phyloP scores from a whole-genome alignment of 1,139 yeast genomes.

The Nakaseomyces sp. region DNA sequence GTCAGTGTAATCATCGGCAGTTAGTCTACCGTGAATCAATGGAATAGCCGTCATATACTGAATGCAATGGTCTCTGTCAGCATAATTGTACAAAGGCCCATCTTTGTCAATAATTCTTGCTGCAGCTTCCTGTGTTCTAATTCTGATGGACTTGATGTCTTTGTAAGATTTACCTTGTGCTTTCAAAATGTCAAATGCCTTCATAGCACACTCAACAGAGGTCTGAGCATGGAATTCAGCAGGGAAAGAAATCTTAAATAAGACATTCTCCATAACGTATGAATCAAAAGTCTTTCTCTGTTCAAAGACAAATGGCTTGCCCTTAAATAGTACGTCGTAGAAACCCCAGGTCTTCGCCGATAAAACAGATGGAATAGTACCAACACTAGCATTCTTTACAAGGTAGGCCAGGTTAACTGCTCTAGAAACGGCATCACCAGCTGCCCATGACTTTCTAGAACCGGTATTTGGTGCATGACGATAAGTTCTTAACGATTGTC shows the following conservation, averaged over 20 bases:
- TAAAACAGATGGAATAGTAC: constrained; percentile 45
- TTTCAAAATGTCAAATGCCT: constrained; percentile 34
- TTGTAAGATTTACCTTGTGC: constrained; percentile 37
- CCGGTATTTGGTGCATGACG: constrained; percentile 58
- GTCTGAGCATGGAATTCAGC: constrained; percentile 63
- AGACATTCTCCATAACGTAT: constrained; percentile 54
- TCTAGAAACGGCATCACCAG: constrained; percentile 54
- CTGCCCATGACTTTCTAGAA: constrained; percentile 59
- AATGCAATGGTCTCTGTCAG: constrained; percentile 55
- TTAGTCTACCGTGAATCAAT: constrained; percentile 43
- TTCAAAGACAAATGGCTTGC: constrained; percentile 40
- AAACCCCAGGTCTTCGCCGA: constrained; percentile 55
- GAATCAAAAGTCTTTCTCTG: constrained; percentile 44
- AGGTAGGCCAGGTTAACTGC: constrained; percentile 48
- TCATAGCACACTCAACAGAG: constrained; percentile 51
- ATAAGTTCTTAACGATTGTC: constrained; percentile 49
- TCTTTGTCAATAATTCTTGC: constrained; percentile 48
- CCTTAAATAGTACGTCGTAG: constrained; percentile 49
- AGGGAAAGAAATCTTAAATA: constrained; percentile 55
- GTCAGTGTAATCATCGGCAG: constrained; percentile 51
- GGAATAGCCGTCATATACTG: constrained; percentile 56
- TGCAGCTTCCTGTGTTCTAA: constrained; percentile 54
- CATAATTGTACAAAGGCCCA: constrained; percentile 52
- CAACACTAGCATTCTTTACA: constrained; percentile 46
- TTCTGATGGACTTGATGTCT: constrained; percentile 42